A percentile compares a stretch with the other conserved stretches of the same genome.
Conservation (phyloP, 2,329 filamentous ascomycete genomes). For the Dryadomyces sulphureus region DNA sequence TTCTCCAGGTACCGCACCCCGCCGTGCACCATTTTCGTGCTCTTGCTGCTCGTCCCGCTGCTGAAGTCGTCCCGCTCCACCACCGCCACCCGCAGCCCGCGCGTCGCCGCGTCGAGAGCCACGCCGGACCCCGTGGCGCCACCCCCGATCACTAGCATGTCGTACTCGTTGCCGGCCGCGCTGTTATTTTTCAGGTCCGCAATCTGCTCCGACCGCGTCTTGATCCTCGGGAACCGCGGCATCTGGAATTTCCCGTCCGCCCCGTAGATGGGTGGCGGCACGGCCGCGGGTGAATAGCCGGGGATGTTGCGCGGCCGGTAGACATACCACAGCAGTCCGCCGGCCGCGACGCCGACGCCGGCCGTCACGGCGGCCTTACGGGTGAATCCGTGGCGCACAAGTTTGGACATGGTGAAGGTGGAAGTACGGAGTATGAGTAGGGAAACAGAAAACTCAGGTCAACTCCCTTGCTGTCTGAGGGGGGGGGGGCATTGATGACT, state of each 20-base stretch:
- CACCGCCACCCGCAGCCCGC: slow-evolving; percentile 64
- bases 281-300: slow-evolving; percentile 50
- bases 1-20: slow-evolving; percentile 78
- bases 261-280: slow-evolving; percentile 55
- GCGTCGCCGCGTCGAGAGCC: slow-evolving; percentile 65
- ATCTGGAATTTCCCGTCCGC: slow-evolving; percentile 53
- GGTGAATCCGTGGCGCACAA: slow-evolving; percentile 17
- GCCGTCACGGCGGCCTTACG: slow-evolving; percentile 29
- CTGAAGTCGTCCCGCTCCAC: slow-evolving; percentile 77
- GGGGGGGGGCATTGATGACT: background rate
- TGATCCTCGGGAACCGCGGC: slow-evolving; percentile 49
- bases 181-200: slow-evolving; percentile 38
- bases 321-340: slow-evolving; percentile 31
- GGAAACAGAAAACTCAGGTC: background rate
- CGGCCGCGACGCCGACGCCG: slow-evolving; percentile 25
- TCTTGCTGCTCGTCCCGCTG: slow-evolving; percentile 71
- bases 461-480: no score
- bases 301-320: slow-evolving; percentile 61
- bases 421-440: background rate
- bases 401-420: slow-evolving; percentile 13
- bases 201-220: slow-evolving; percentile 49
- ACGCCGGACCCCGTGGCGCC: slow-evolving; percentile 71
- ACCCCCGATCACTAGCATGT: slow-evolving; percentile 64
- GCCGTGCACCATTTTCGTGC: slow-evolving; percentile 75
- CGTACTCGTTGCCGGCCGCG: slow-evolving; percentile 40